phyloP scores from a whole-genome alignment of 108 stramenopile species.

The Pseudonitzschia pungens region DNA sequence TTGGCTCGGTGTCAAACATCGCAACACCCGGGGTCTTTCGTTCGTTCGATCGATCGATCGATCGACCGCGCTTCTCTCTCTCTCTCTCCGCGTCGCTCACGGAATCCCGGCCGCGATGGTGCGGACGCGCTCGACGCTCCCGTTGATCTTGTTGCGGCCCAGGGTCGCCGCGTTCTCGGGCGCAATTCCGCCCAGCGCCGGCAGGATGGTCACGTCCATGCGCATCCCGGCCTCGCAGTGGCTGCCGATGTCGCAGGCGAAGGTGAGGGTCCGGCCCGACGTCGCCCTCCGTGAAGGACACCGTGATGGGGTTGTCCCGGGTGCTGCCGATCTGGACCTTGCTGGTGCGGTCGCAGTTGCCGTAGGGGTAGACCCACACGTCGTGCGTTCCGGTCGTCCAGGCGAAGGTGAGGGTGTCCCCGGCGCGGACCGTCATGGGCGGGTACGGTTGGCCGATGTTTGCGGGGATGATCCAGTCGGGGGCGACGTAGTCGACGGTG shows the following conservation, averaged over 20 bases:
- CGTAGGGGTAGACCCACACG: slow-evolving; percentile 21
- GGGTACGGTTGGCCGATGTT: background rate
- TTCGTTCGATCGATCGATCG: too few species aligned
- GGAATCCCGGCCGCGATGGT: too few species aligned
- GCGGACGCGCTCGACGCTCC: too few species aligned
- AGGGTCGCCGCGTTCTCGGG: too few species aligned
- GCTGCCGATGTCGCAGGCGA: slow-evolving; percentile 20
- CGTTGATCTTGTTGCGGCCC: too few species aligned
- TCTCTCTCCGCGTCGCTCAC: too few species aligned
- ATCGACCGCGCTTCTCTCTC: too few species aligned
- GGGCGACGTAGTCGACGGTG: background rate
- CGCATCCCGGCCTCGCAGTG: slow-evolving; percentile 15
- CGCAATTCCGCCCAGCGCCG: too few species aligned
- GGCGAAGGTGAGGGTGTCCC: slow-evolving; percentile 23
- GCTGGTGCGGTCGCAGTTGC: slow-evolving; percentile 14
- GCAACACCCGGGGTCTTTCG: too few species aligned
- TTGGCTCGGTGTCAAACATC: too few species aligned
- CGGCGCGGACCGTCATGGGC: slow-evolving; percentile 13
- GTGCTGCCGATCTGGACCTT: slow-evolving; percentile 5
- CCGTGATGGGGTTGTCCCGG: slow-evolving; percentile 2
- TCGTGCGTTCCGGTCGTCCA: slow-evolving; percentile 24
- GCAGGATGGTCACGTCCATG: slow-evolving; percentile 7
- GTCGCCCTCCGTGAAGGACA: slow-evolving; percentile 13
- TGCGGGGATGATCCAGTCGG: slow-evolving; percentile 8
- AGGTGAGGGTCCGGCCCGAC: slow-evolving; percentile 13